Conservation (phyloP, 2,329 filamentous ascomycete species). For the Apiospora marii region DNA sequence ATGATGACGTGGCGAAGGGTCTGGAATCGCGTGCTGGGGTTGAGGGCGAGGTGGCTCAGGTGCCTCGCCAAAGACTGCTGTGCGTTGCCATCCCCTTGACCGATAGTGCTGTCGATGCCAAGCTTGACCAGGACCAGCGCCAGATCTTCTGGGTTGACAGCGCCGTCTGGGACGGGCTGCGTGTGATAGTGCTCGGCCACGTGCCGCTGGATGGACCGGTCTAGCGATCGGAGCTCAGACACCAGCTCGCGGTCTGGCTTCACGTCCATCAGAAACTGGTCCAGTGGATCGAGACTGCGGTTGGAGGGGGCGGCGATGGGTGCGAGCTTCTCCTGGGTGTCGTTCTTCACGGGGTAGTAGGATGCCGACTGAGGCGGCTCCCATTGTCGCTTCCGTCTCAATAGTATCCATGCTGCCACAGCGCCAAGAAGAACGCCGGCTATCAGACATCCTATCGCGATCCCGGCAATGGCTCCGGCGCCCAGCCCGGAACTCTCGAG, state of each 20-base stretch:
- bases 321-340: conserved; percentile 31
- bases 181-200: conserved; percentile 50
- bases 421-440: conserved; percentile 40
- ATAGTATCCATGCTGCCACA: conserved; percentile 38
- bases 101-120: conserved; percentile 20
- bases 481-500: conserved; percentile 16
- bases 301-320: conserved; percentile 24
- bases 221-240: conserved; percentile 43
- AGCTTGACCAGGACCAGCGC: conserved; percentile 37
- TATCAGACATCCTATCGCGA: conserved; percentile 41
- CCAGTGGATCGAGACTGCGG: conserved; percentile 34
- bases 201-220: conserved; percentile 48
- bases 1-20: conserved; percentile 2
- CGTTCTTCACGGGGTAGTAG: conserved; percentile 28
- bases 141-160: conserved; percentile 28
- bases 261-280: conserved; percentile 47
- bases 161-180: conserved; percentile 33
- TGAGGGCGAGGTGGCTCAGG: background rate
- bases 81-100: background rate
- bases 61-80: background rate
- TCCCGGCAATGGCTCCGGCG: conserved; percentile 38
- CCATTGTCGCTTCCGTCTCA: conserved; percentile 33
- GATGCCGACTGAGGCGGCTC: conserved; percentile 23
- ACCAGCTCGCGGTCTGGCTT: conserved; percentile 47
- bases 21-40: background rate